A percentile compares a stretch with the other conserved stretches of the same genome.
phyloP scores from a whole-genome alignment of 2,329 filamentous ascomycete genomes.

The Xylaria digitata region DNA sequence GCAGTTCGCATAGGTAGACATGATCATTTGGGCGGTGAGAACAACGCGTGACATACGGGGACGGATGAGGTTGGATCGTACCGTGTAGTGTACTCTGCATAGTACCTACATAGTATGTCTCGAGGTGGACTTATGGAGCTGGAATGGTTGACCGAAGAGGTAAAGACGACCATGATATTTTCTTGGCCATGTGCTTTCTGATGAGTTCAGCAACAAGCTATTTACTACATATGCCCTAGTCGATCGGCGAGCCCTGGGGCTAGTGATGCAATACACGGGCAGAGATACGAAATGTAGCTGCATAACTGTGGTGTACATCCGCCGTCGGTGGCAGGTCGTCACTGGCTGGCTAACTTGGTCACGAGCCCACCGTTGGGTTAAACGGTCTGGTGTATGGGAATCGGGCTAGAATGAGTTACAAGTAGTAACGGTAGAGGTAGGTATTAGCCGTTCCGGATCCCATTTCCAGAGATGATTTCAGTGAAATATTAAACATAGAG shows the following conservation, averaged over 20 bases:
- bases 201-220: slow-evolving; percentile 24
- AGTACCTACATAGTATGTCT: slow-evolving; percentile 5
- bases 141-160: slow-evolving; percentile 27
- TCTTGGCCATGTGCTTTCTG: slow-evolving; percentile 31
- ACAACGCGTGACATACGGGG: slow-evolving; percentile 35
- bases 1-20: slow-evolving; percentile 37
- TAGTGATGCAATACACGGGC: slow-evolving; percentile 36
- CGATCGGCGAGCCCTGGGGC: slow-evolving; percentile 35
- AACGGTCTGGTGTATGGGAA: slow-evolving; percentile 33
- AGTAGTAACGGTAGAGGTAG: slow-evolving; percentile 5
- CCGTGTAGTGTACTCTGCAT: slow-evolving; percentile 28
- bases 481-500: slow-evolving; percentile 5
- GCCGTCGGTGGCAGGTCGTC: slow-evolving; percentile 27
- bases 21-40: slow-evolving; percentile 38
- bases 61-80: slow-evolving; percentile 36
- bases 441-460: slow-evolving; percentile 8
- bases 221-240: slow-evolving; percentile 32
- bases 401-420: slow-evolving; percentile 21
- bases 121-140: slow-evolving; percentile 30
- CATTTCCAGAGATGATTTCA: slow-evolving; percentile 26
- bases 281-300: slow-evolving; percentile 34
- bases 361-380: slow-evolving; percentile 39
- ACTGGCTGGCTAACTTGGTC: slow-evolving; percentile 35
- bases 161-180: slow-evolving; percentile 30
- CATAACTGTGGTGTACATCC: slow-evolving; percentile 30